These are phyloP conservation scores for Casuarina equisetifolia DNA, from an alignment of 306 rosid genomes.

Conservation along the genomic window DNA sequence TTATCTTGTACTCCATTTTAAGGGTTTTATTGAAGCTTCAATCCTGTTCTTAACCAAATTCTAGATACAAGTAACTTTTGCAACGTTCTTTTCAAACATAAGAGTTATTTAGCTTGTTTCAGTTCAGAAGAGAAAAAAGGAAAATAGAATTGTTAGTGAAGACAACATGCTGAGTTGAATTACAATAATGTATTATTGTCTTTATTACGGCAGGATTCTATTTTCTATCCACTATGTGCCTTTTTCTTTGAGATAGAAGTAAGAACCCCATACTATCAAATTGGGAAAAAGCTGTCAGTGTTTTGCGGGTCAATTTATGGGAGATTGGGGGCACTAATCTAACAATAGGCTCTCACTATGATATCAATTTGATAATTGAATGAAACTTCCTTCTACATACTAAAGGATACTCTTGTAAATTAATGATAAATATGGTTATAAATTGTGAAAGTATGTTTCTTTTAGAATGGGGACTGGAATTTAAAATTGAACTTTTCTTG, in stretches of 20 bases:
- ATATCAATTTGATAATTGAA: too few relatives aligned
- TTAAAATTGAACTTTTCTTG: not conserved
- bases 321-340: too few relatives aligned
- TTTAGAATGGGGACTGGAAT: not conserved
- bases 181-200: not conserved
- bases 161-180: slow-evolving; percentile 12
- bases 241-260: too few relatives aligned
- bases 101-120: slow-evolving; percentile 1
- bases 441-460: not conserved
- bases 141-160: slow-evolving; percentile 3
- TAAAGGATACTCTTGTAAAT: not conserved
- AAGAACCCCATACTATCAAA: too few relatives aligned
- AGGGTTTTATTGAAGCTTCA: slow-evolving; percentile 5
- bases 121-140: slow-evolving; percentile 12
- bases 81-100: not conserved
- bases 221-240: too few relatives aligned
- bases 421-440: not conserved
- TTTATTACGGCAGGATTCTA: too few relatives aligned
- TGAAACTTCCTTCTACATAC: not conserved
- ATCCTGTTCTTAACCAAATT: slow-evolving; percentile 10
- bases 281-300: too few relatives aligned
- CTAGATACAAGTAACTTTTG: not conserved
- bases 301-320: too few relatives aligned
- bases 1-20: slow-evolving; percentile 1
- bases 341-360: too few relatives aligned